These are phyloP conservation scores for Allomyces arbusculus DNA, from an alignment of 192 early-diverging fungal genomes.

Conservation along the genomic window DNA sequence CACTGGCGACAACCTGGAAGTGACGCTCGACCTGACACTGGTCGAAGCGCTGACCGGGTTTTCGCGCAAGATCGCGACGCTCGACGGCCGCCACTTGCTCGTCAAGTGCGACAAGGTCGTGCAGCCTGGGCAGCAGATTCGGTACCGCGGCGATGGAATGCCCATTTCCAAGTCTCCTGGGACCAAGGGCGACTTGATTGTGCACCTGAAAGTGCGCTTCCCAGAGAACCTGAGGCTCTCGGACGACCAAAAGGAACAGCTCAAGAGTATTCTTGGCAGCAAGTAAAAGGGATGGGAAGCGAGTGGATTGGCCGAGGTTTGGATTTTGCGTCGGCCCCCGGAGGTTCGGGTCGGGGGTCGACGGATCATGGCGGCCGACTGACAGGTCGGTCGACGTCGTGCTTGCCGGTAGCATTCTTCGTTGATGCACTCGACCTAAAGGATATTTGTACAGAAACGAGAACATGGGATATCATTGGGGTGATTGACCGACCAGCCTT, in stretches of 20 bases:
- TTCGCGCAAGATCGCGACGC: constrained; percentile 42
- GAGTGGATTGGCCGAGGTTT: too few relatives aligned
- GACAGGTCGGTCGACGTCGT: too few relatives aligned
- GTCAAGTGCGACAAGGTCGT: constrained; percentile 43
- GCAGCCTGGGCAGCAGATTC: constrained; percentile 51
- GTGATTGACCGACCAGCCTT: too few relatives aligned
- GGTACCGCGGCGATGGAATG: constrained; percentile 72
- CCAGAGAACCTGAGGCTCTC: constrained; percentile 36
- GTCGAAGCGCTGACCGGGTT: constrained; percentile 68
- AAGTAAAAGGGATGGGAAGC: too few relatives aligned
- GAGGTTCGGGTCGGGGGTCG: too few relatives aligned
- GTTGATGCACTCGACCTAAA: too few relatives aligned
- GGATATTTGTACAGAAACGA: too few relatives aligned
- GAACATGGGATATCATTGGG: too few relatives aligned
- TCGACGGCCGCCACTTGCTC: constrained; percentile 50
- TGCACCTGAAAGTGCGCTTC: constrained; percentile 59
- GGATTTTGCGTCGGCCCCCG: too few relatives aligned
- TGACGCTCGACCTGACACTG: constrained; percentile 42
- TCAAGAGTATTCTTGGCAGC: too few relatives aligned
- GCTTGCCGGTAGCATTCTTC: too few relatives aligned
- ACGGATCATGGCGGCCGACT: too few relatives aligned
- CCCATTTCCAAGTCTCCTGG: constrained; percentile 69
- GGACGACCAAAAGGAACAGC: constrained; percentile 40
- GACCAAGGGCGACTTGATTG: constrained; percentile 69
- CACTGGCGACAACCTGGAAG: constrained; percentile 61